A percentile compares a stretch with the other conserved stretches of the same genome.
Evolutionary conservation across 768 basidiomycete genomes (phyloP).

Genomic region (Auricularia cornea): DNA sequence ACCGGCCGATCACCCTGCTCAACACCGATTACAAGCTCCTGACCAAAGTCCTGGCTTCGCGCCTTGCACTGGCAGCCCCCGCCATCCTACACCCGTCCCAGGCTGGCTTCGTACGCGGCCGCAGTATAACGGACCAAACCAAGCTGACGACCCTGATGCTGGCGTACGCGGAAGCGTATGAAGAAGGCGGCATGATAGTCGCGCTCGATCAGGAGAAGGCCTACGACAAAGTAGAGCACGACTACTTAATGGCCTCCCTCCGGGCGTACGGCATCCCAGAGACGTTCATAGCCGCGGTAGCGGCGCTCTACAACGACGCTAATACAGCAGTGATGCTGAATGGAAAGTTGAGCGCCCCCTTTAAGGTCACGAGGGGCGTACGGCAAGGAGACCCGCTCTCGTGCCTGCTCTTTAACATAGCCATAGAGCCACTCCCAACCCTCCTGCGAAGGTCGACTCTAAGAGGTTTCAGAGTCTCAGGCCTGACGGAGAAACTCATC

Average conservation of each 20-base stretch:
- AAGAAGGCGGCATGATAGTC: constrained; percentile 9
- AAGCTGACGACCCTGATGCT: constrained; percentile 14
- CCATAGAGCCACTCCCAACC: constrained; percentile 32
- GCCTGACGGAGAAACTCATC: constrained; percentile 13
- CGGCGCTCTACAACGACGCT: constrained; percentile 23
- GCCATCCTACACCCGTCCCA: constrained; percentile 26
- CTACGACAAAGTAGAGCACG: constrained; percentile 13
- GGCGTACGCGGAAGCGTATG: constrained; percentile 8
- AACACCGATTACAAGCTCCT: constrained; percentile 27
- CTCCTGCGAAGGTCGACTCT: constrained; percentile 21
- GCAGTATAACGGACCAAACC: constrained; percentile 26
- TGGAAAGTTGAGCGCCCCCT: constrained; percentile 18
- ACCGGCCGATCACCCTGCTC: constrained; percentile 15
- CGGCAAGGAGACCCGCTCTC: constrained; percentile 33
- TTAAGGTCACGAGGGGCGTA: constrained; percentile 24
- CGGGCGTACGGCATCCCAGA: constrained; percentile 2
- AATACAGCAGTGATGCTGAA: constrained; percentile 26
- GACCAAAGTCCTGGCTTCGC: constrained; percentile 16
- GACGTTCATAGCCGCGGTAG: constrained; percentile 16
- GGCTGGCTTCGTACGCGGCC: constrained; percentile 29
- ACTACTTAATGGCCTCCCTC: constrained; percentile 11
- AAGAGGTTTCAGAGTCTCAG: constrained; percentile 13
- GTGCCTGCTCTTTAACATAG: constrained; percentile 32
- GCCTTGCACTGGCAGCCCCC: constrained; percentile 8
- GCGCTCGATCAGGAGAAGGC: constrained; percentile 15